Evolutionary conservation across 164 flowering plant species (phyloP).

Genomic region (Annona cherimola): DNA sequence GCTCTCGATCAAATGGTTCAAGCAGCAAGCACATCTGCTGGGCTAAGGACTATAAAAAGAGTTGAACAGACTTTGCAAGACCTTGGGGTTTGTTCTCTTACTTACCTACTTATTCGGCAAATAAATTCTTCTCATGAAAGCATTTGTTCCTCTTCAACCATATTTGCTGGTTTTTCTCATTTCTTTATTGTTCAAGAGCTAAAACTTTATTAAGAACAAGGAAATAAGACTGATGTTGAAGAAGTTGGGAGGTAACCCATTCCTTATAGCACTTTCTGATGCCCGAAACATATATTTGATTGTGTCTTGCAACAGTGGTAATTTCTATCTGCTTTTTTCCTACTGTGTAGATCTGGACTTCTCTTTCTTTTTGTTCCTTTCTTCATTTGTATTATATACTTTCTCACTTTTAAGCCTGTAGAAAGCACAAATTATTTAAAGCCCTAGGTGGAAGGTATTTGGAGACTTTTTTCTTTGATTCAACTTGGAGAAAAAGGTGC

Average conservation of each 20-base stretch:
- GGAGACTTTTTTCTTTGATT: neutral
- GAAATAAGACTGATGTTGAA: neutral
- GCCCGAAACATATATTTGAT: neutral
- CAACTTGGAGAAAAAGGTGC: neutral
- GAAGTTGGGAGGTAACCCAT: neutral
- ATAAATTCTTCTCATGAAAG: too few relatives aligned
- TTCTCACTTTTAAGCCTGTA: too few relatives aligned
- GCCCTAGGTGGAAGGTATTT: neutral
- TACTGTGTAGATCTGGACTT: neutral
- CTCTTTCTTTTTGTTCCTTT: too few relatives aligned
- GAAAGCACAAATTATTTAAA: neutral
- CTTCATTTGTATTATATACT: too few relatives aligned
- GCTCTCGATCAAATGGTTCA: constrained; percentile 95
- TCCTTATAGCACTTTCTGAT: neutral
- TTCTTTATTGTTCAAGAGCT: neutral
- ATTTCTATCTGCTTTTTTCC: neutral
- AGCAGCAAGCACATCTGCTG: constrained; percentile 81
- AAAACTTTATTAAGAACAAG: neutral
- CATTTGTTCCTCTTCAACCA: too few relatives aligned
- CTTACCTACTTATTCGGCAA: neutral
- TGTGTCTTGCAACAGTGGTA: neutral
- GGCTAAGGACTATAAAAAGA: constrained; percentile 82
- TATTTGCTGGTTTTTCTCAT: neutral
- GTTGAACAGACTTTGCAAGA: constrained; percentile 91
- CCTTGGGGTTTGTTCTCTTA: constrained; percentile 59